phyloP scores from a whole-genome alignment of 1,284 basidiomycete species.

The Tilletia walkeri region DNA sequence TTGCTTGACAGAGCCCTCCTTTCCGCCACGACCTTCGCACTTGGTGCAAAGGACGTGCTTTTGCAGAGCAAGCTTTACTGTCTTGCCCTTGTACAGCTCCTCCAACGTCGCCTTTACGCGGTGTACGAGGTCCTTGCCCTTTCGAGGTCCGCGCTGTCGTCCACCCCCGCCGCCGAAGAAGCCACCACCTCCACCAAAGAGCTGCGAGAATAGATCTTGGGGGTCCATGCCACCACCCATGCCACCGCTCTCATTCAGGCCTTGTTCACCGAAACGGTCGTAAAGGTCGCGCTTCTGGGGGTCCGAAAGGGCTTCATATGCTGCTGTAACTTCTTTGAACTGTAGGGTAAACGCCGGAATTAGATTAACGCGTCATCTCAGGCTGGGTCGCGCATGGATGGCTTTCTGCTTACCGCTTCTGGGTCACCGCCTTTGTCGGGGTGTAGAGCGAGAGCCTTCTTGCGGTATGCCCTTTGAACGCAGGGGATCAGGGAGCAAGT shows the following conservation, averaged over 20 bases:
- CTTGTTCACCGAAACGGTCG: slow-evolving; percentile 90
- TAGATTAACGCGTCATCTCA: not conserved
- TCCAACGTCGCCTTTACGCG: slow-evolving; percentile 92
- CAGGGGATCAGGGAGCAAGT: slow-evolving; percentile 9
- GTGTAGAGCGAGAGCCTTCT: slow-evolving; percentile 61
- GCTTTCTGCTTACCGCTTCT: slow-evolving; percentile 60
- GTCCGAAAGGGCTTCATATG: slow-evolving; percentile 93
- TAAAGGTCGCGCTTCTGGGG: slow-evolving; percentile 70
- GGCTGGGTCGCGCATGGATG: not conserved
- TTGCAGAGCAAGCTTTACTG: slow-evolving; percentile 93
- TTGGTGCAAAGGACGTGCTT: slow-evolving; percentile 90
- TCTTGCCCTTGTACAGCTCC: slow-evolving; percentile 98
- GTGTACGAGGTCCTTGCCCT: slow-evolving; percentile 97
- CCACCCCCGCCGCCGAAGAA: slow-evolving; percentile 66
- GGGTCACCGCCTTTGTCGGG: slow-evolving; percentile 95
- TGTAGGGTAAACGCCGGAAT: slow-evolving; percentile 44
- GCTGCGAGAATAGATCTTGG: slow-evolving; percentile 93
- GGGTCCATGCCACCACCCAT: slow-evolving; percentile 90
- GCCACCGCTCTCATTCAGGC: slow-evolving; percentile 67
- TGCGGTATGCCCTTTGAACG: slow-evolving; percentile 34
- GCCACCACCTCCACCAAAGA: slow-evolving; percentile 75
- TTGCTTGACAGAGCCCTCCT: slow-evolving; percentile 85
- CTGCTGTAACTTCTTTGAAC: slow-evolving; percentile 97
- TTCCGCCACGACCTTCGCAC: slow-evolving; percentile 94
- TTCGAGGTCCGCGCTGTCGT: slow-evolving; percentile 77